phyloP scores from a whole-genome alignment of 202 grass and related monocot species.

The Hordeum pubiflorum region DNA sequence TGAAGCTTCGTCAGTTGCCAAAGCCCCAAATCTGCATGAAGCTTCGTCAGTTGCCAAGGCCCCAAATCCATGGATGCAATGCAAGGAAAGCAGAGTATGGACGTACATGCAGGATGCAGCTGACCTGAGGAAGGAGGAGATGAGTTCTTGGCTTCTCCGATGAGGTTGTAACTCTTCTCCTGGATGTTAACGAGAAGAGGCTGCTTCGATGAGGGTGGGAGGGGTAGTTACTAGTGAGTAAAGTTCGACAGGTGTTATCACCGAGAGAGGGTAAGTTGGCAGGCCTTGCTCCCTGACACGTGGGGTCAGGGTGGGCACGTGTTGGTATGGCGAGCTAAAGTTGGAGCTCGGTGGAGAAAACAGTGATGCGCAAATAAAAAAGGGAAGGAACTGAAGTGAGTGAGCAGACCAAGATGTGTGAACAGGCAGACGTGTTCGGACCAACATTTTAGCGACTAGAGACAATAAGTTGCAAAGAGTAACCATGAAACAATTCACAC shows the following conservation, averaged over 20 bases:
- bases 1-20: not conserved
- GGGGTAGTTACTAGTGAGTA: not conserved
- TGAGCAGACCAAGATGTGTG: not conserved
- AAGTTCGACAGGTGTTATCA: not conserved
- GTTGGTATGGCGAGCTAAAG: conserved; percentile 13
- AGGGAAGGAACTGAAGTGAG: not conserved
- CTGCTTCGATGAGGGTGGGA: not conserved
- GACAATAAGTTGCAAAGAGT: too few relatives aligned
- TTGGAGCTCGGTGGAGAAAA: not conserved
- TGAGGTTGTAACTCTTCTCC: not conserved
- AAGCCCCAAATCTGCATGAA: not conserved
- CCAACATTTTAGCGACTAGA: too few relatives aligned
- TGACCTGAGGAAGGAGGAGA: not conserved
- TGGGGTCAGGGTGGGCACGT: not conserved
- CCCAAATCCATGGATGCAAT: not conserved
- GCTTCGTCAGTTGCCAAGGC: not conserved
- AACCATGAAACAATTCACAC: too few relatives aligned
- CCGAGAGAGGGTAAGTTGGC: not conserved
- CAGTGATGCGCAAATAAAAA: not conserved
- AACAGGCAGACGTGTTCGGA: not conserved
- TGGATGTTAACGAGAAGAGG: conserved; percentile 25
- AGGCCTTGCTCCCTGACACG: not conserved
- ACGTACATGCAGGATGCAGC: not conserved
- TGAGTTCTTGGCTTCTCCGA: conserved; percentile 5
- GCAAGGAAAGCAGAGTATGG: not conserved